Conservation (phyloP, 495 filamentous ascomycete genomes). For the Darksidea phi region DNA sequence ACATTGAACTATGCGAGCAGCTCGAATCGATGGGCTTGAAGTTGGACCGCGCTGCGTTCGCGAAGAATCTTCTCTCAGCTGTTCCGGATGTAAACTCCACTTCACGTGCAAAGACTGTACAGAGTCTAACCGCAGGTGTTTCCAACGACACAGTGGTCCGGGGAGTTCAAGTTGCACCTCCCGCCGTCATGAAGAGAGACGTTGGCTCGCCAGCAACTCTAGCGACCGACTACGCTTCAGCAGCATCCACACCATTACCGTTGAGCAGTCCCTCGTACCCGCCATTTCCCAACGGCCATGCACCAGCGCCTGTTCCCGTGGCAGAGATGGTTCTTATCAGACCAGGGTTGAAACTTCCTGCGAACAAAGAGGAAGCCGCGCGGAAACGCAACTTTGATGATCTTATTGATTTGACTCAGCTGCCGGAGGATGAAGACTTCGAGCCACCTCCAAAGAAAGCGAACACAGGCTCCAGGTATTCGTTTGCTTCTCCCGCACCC, state of each 20-base stretch:
- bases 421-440: slow-evolving; percentile 47
- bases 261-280: background rate
- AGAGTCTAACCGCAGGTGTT: background rate
- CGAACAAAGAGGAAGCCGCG: slow-evolving; percentile 46
- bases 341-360: slow-evolving; percentile 24
- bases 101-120: slow-evolving; percentile 8
- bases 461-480: slow-evolving; percentile 8
- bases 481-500: slow-evolving; percentile 4
- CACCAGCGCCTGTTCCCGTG: slow-evolving; percentile 7
- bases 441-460: slow-evolving; percentile 34
- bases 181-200: slow-evolving; percentile 4
- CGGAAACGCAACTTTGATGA: slow-evolving; percentile 51
- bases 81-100: slow-evolving; percentile 45
- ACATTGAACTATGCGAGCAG: slow-evolving; percentile 51
- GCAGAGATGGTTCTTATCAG: slow-evolving; percentile 28
- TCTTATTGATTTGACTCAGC: slow-evolving; percentile 50
- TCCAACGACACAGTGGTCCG: background rate
- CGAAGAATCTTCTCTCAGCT: slow-evolving; percentile 47
- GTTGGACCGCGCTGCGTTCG: slow-evolving; percentile 50
- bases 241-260: background rate
- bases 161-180: background rate
- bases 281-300: slow-evolving; percentile 3
- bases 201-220: background rate
- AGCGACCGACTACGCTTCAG: background rate
- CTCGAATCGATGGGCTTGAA: slow-evolving; percentile 49